These are phyloP conservation scores for Penicillium atrosanguineum DNA, from an alignment of 495 filamentous ascomycete genomes.

Conservation along the genomic window DNA sequence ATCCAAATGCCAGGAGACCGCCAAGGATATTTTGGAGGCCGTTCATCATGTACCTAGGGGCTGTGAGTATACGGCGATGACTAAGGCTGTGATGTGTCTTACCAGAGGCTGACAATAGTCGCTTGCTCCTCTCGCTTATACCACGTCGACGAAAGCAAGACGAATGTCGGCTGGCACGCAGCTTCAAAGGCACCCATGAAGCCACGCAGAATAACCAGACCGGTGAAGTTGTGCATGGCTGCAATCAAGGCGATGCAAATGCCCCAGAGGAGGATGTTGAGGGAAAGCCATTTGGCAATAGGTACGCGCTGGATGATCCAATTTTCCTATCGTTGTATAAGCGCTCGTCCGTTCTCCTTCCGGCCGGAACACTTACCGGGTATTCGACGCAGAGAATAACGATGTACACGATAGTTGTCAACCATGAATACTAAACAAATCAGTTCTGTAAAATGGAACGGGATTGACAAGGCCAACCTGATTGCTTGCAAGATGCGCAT, in stretches of 20 bases:
- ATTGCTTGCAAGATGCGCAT: constrained; percentile 51
- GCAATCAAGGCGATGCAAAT: constrained; percentile 52
- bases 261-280: constrained; percentile 62
- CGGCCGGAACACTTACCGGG: constrained; percentile 21
- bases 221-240: constrained; percentile 52
- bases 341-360: too few relatives aligned
- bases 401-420: constrained; percentile 50
- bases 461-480: constrained; percentile 23
- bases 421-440: constrained; percentile 44
- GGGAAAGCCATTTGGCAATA: constrained; percentile 56
- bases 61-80: too few relatives aligned
- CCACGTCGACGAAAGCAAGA: constrained; percentile 65
- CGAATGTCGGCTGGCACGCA: constrained; percentile 53
- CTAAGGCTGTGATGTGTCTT: too few relatives aligned
- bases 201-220: constrained; percentile 53
- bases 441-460: neutral
- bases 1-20: constrained; percentile 54
- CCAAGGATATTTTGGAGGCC: constrained; percentile 54
- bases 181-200: constrained; percentile 67
- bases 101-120: constrained; percentile 61
- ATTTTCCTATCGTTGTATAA: constrained; percentile 20
- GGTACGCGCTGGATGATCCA: constrained; percentile 57
- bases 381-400: constrained; percentile 53
- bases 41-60: constrained; percentile 58
- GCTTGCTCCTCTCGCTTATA: constrained; percentile 66